A percentile compares a stretch with the other conserved stretches of the same genome.
These are phyloP conservation scores for Arabidopsis hybrid DNA, from an alignment of 441 rosid genomes.

Conservation along the genomic window DNA sequence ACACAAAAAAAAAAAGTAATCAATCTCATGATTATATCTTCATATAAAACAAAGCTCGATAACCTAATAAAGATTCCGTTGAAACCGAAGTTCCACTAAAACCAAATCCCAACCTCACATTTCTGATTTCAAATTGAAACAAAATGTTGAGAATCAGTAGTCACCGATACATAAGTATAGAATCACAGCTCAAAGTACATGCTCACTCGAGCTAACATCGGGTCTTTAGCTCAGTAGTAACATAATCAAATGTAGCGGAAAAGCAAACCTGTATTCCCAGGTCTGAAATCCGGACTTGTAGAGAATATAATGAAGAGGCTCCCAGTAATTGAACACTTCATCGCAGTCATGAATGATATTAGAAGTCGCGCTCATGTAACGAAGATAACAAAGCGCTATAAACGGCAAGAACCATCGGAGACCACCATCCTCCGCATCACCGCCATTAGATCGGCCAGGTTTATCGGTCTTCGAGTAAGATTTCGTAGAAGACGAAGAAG, in stretches of 20 bases:
- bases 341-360: constrained; percentile 97
- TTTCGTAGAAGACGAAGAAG: constrained; percentile 43
- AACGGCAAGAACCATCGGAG: constrained; percentile 78
- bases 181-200: not conserved
- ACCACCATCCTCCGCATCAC: constrained; percentile 50
- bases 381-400: constrained; percentile 70
- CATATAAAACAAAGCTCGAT: not conserved
- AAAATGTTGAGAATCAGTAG: not conserved
- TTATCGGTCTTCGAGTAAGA: constrained; percentile 70
- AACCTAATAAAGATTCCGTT: not conserved
- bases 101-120: constrained; percentile 17
- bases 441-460: constrained; percentile 52
- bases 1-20: not conserved
- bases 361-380: constrained; percentile 95
- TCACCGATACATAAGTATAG: not conserved
- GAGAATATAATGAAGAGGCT: constrained; percentile 93
- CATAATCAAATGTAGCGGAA: constrained; percentile 1
- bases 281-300: constrained; percentile 94
- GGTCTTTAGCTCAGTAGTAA: constrained; percentile 3
- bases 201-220: not conserved
- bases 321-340: constrained; percentile 99
- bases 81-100: not conserved
- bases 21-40: not conserved
- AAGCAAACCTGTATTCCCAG: constrained; percentile 87
- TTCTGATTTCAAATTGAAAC: constrained; percentile 12